Base-by-base conservation (phyloP, 768 basidiomycete genomes). In the Russula lepida region DNA sequence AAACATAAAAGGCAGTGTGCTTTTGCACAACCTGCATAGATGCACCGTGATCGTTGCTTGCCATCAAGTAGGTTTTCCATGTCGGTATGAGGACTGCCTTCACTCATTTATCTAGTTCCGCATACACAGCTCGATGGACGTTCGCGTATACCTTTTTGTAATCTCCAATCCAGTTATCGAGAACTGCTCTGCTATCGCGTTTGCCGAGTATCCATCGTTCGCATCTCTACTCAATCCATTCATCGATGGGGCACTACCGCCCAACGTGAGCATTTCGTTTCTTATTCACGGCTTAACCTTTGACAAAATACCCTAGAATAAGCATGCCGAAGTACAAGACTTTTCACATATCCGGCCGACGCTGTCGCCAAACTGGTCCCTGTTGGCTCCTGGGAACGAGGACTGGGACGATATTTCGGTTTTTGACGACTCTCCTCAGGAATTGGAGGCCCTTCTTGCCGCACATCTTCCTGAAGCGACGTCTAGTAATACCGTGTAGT, bases 111-210 rank as follows among this genome's bases (percentile, higher is more conserved):
- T 53, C 17, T 69, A 95, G 93, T 92, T 93, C 69, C 85, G 93
- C 47, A 92, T 95, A 82, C 93, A 95, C 70, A 77, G 79, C 21
- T 92, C 92, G 1, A 76, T 69, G 0, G 62, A 75, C 9, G 81
- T 86, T 0, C 82, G 84, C 53, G 79, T 92, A 2, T 85, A 87
- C 66, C 78, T 95, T 2, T 74, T 80, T 6, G 82, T 84, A 12
- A 69, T 74, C 4, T 91, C 90, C 4, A 83, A 84, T 48, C 92
- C 92, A 1, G 78, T 92, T 71, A 91, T 95, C 47, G 93, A 95
- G 68, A 77, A 86, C 63, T 92, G 84, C 67, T 74, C 74, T 0
- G 66, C 67, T 0, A 81, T 94, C 49, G 75, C 79, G 6, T 93
- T 95, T 66, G 75, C 81, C 3, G 64, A 70, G 1, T 94, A 90